Evolutionary conservation across 768 basidiomycete species (phyloP).

Genomic region (Coprinopsis sp.): DNA sequence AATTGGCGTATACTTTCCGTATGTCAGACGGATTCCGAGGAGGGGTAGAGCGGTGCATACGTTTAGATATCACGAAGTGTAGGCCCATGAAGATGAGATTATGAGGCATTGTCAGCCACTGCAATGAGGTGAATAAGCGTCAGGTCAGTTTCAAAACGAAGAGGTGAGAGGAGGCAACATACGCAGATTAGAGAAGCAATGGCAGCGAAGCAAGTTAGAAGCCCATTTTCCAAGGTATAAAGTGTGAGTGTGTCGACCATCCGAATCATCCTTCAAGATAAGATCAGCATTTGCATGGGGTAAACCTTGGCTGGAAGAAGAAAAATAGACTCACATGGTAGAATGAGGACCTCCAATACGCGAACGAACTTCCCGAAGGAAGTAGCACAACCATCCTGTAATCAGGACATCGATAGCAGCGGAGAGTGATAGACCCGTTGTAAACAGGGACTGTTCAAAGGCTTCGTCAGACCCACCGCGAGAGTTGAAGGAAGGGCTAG

Average conservation of each 20-base stretch:
- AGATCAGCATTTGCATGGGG: neutral
- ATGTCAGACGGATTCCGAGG: too few species aligned
- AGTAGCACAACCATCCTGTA: too few species aligned
- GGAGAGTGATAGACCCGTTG: too few species aligned
- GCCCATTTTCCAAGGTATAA: conserved; percentile 51
- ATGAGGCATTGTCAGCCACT: conserved; percentile 59
- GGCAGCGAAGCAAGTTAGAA: conserved; percentile 46
- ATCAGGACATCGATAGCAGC: too few species aligned
- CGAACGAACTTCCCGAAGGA: too few species aligned
- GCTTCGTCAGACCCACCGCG: too few species aligned
- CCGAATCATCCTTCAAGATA: conserved; percentile 35
- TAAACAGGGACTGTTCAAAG: too few species aligned
- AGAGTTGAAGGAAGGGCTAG: too few species aligned
- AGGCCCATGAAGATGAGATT: neutral
- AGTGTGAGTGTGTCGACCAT: conserved; percentile 43
- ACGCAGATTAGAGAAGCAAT: too few species aligned
- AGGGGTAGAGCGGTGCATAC: too few species aligned
- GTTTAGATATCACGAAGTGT: neutral
- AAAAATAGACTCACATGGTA: conserved; percentile 6
- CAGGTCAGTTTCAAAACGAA: neutral
- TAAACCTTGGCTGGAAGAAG: neutral
- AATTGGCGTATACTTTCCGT: too few species aligned
- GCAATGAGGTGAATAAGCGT: conserved; percentile 61
- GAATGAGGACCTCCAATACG: conserved; percentile 37
- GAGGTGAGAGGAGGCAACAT: neutral